Base-by-base conservation (phyloP, 164 flowering plant genomes). In the Platanus orientalis region DNA sequence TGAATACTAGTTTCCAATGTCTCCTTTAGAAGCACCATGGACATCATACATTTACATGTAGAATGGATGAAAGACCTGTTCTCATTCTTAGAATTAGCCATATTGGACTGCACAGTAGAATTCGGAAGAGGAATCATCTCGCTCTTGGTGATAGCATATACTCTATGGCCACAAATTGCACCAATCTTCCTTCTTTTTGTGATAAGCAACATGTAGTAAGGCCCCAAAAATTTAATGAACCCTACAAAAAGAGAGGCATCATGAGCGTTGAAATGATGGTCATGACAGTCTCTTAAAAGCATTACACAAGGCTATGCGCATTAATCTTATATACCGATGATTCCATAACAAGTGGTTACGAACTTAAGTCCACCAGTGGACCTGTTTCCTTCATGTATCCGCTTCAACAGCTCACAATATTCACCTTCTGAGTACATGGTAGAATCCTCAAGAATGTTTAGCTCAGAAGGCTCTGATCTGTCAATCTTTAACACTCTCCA, bases 51-150 rank as follows among this genome's bases (percentile, higher is more conserved):
- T 76, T 83, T 82, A 83, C 89, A 83, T 61, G 70, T 67, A 76
- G 80, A 81, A 85, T 88, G 71, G 78, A 89, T 93, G 79, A 79
- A 89, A 81, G 87, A 95, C 99, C 99, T 95, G 91, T 88, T 85
- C 79, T 95, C 99, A 78, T 81, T 77, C 78, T 80, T 92, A 84
- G 92, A 83, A 79, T 76, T 48, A 78, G 76, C 88, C 92, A 87
- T 73, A 79, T 79, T 77, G 63, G 85, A 72, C 64, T 36, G 83
- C 74, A 76, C 79, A 70, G 88, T 36, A 72, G 96, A 62, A 77
- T 83, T 73, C 57, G 92, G 93, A 62, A 95, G 73, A 6, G 86
- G 81, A 57, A 95, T 80, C 86, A 92, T 90, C 81, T 83, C 82
- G 81, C 89, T 92, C 77, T 92, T 85, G 57, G 84, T 57, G 52